Conservation (phyloP, 1,284 basidiomycete species). For the Vanrija sp. region DNA sequence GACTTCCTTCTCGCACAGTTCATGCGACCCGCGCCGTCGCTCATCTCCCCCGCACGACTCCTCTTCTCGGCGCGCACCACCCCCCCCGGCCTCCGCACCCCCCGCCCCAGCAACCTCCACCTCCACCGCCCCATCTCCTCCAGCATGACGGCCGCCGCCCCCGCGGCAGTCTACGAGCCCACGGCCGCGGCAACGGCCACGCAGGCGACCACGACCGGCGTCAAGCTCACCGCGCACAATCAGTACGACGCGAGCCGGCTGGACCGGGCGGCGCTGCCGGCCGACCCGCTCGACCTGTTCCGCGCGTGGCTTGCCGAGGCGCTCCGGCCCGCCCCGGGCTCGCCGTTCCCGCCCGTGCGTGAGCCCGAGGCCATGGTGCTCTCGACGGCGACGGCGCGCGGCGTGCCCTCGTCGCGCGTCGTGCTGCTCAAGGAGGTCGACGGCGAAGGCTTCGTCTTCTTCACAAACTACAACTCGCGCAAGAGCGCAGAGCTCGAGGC, state of each 20-base stretch:
- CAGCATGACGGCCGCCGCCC: background rate
- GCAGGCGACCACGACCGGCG: constrained; percentile 13
- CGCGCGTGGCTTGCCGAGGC: constrained; percentile 74
- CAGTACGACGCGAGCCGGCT: constrained; percentile 68
- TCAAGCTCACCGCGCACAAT: constrained; percentile 61
- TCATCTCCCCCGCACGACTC: background rate
- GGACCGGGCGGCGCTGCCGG: constrained; percentile 59
- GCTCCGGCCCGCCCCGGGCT: constrained; percentile 26
- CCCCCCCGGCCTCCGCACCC: background rate
- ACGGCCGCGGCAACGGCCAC: background rate
- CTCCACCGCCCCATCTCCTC: background rate
- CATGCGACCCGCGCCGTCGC: no score
- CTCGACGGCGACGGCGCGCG: constrained; percentile 66
- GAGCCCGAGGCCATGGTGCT: constrained; percentile 87
- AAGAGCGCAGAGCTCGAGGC: constrained; percentile 75
- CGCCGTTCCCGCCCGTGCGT: constrained; percentile 54
- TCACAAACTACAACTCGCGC: constrained; percentile 90
- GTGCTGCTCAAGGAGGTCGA: constrained; percentile 91
- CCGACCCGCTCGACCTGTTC: constrained; percentile 77
- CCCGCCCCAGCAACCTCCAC: background rate
- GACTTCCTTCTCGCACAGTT: no score
- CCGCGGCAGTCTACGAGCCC: background rate
- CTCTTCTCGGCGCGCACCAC: background rate
- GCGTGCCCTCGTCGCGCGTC: constrained; percentile 79
- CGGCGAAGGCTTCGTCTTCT: constrained; percentile 83